Evolutionary conservation across 208 protist genomes (phyloP).

Genomic region (Acanthamoeba sp.): DNA sequence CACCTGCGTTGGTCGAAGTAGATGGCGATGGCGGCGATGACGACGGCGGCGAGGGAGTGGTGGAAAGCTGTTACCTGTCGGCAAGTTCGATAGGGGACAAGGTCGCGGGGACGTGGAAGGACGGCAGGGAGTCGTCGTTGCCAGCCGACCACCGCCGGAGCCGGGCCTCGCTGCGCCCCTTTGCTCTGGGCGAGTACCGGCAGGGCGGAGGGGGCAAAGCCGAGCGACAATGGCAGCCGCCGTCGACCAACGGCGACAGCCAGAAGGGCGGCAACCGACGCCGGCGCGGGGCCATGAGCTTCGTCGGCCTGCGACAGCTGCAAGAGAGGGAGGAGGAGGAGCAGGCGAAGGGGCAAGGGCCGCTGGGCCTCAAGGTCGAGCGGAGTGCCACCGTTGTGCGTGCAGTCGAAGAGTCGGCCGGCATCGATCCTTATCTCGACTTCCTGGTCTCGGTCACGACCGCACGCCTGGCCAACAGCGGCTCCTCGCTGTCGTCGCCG

Average conservation of each 20-base stretch:
- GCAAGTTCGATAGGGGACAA: background rate
- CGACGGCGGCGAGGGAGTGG: background rate
- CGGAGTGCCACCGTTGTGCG: background rate
- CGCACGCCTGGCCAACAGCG: background rate
- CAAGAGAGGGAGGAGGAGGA: background rate
- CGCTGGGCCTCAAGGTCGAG: background rate
- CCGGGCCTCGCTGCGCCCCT: background rate
- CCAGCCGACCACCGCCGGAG: background rate
- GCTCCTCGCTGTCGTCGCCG: background rate
- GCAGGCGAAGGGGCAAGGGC: no score
- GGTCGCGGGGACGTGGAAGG: background rate
- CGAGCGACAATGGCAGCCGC: no score
- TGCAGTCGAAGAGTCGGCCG: background rate
- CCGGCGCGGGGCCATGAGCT: background rate
- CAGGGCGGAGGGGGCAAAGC: background rate
- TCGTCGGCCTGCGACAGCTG: slow-evolving; percentile 3
- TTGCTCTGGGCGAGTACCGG: background rate
- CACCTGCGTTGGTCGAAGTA: no score
- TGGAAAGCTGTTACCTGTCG: background rate
- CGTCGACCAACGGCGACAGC: background rate
- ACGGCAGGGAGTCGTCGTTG: background rate
- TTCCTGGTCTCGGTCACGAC: slow-evolving; percentile 8
- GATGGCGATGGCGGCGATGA: background rate
- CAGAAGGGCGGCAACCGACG: background rate
- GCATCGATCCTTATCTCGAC: slow-evolving; percentile 18